These are phyloP conservation scores for Leishmania major DNA, from an alignment of 208 protist species.

Conservation along the genomic window DNA sequence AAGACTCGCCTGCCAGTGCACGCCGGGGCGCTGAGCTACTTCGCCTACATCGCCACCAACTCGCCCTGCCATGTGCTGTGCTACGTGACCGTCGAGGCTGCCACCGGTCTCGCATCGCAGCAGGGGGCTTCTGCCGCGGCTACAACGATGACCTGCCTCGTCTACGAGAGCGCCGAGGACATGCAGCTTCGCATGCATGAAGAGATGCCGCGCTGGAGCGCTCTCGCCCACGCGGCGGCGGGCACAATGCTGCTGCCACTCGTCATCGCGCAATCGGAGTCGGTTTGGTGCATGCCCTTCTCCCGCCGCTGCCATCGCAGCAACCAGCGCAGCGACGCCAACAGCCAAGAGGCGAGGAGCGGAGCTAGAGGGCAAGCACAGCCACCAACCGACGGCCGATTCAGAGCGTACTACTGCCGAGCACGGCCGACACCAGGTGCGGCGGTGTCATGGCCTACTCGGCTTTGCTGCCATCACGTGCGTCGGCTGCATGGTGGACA, in stretches of 20 bases:
- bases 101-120: background rate
- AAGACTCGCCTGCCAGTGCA: slow-evolving; percentile 26
- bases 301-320: background rate
- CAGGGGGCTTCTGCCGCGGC: background rate
- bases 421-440: background rate
- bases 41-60: slow-evolving; percentile 23
- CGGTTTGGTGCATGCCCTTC: slow-evolving; percentile 26
- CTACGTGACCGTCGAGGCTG: slow-evolving; percentile 8
- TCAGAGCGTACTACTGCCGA: too few relatives aligned
- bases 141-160: slow-evolving; percentile 12
- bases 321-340: background rate
- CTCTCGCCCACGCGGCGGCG: slow-evolving; percentile 18
- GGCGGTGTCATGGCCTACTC: slow-evolving; percentile 12
- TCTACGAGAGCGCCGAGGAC: slow-evolving; percentile 34
- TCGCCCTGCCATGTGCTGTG: slow-evolving; percentile 25
- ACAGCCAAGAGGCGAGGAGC: background rate
- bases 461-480: slow-evolving; percentile 9
- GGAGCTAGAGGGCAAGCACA: too few relatives aligned
- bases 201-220: slow-evolving; percentile 16
- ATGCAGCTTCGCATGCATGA: slow-evolving; percentile 41
- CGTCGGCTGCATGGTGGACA: slow-evolving; percentile 14
- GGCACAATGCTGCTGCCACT: slow-evolving; percentile 31
- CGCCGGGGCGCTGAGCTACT: slow-evolving; percentile 18
- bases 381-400: too few relatives aligned
- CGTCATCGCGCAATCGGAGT: slow-evolving; percentile 33